Evolutionary conservation across 208 protist species (phyloP).

Genomic region (Porcisia deanei): DNA sequence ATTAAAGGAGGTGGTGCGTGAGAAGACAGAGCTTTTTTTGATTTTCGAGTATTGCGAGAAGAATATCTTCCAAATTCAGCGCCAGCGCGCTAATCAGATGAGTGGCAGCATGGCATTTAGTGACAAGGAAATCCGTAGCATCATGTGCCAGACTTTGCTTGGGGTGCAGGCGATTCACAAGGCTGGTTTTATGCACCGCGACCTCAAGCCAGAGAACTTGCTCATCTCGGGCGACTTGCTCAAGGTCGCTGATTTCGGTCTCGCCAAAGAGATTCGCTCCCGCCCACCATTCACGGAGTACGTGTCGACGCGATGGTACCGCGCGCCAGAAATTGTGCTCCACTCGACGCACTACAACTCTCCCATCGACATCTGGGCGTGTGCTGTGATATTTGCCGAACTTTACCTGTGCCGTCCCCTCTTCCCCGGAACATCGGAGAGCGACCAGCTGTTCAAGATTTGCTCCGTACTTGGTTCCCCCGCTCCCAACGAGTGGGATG

Average conservation of each 20-base stretch:
- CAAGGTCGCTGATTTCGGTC: constrained; percentile 98
- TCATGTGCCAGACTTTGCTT: constrained; percentile 92
- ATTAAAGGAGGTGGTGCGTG: constrained; percentile 97
- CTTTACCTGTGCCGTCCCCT: constrained; percentile 93
- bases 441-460: constrained; percentile 97
- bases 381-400: constrained; percentile 96
- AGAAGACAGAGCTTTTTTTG: constrained; percentile 97
- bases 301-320: constrained; percentile 98
- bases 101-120: constrained; percentile 88
- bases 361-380: constrained; percentile 98
- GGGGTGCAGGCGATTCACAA: constrained; percentile 92
- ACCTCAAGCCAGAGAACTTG: constrained; percentile 95
- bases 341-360: constrained; percentile 97
- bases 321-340: constrained; percentile 97
- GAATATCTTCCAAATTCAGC: constrained; percentile 97
- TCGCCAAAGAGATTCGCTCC: constrained; percentile 95
- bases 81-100: constrained; percentile 83
- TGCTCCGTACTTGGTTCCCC: constrained; percentile 94
- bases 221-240: constrained; percentile 87
- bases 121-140: constrained; percentile 94
- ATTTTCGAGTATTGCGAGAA: constrained; percentile 98
- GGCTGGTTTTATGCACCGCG: constrained; percentile 93
- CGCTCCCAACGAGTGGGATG: constrained; percentile 85
- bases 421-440: constrained; percentile 95
- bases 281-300: constrained; percentile 98